Evolutionary conservation across 306 rosid species (phyloP), one percentile per base, ranked within the genome.

Genomic region (Quercus suber): DNA sequence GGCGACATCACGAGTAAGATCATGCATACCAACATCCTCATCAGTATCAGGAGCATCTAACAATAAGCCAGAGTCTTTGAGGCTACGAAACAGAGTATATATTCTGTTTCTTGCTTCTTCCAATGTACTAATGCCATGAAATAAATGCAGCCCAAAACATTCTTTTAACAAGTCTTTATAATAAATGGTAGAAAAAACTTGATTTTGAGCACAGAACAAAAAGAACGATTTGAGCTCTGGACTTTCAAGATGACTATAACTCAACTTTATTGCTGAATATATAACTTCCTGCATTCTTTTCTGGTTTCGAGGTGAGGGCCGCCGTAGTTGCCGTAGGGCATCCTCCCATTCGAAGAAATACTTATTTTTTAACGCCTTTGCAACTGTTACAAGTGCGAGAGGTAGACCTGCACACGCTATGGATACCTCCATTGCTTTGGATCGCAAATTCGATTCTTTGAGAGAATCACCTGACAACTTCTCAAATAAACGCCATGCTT

Each of bases 201-300:
- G 25, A 79, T 75, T 52, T 9, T 13, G 27, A 79, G 82, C 74
- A 69, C 89, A 88, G 0, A 79, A 57, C 58, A 83, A 28, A 79
- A 88, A 83, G 15, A 59, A 18, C 1, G 60, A 12, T 57, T 85
- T 31, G 19, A 76, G 65, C 53, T 83, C 86, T 9, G 30, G 67
- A 14, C 71, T 15, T 59, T 69, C 79, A 33, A 85, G 4, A 5
- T 49, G 83, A 0, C 64, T 27, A 51, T 73, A 88, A 79, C 89
- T 85, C 65, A 85, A 31, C 76, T 53, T 51, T 57, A 80, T 81
- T 19, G 73, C 60, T 14, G 17, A 69, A 19, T 81, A 77, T 3
- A 73, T 12, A 3, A 17, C 6, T 1, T 5, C n/a, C 0, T 25
- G 28, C 3, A 52, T 64, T 7, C 13, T 9, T 7, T 3, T 3